Evolutionary conservation across 352 stramenopile genomes (phyloP).

Genomic region (Phytophthora melonis): DNA sequence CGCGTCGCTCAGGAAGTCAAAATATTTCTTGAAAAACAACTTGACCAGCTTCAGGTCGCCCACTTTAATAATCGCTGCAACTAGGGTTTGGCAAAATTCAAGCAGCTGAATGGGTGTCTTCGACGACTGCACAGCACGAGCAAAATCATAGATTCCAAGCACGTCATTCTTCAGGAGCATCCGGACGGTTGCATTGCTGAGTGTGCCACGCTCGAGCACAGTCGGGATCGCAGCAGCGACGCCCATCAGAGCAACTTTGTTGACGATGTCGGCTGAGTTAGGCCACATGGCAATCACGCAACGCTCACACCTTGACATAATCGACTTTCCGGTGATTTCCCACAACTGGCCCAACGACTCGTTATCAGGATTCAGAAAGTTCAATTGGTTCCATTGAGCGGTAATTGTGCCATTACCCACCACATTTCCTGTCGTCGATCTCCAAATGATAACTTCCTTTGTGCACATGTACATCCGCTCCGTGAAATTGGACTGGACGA

Average conservation of each 20-base stretch:
- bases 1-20: slow-evolving; percentile 8
- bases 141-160: slow-evolving; percentile 11
- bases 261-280: slow-evolving; percentile 2
- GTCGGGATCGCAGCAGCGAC: slow-evolving; percentile 1
- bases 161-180: slow-evolving; percentile 6
- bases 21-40: slow-evolving; percentile 25
- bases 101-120: background rate
- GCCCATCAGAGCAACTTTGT: slow-evolving; percentile 4
- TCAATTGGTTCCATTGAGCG: background rate
- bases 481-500: background rate
- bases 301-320: background rate
- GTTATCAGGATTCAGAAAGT: slow-evolving; percentile 22
- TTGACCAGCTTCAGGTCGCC: slow-evolving; percentile 2
- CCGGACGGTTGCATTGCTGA: slow-evolving; percentile 4
- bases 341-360: slow-evolving; percentile 7
- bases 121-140: background rate
- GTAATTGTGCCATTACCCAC: background rate
- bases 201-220: background rate
- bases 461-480: background rate
- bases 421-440: slow-evolving; percentile 3
- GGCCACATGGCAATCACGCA: slow-evolving; percentile 19
- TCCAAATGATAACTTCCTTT: slow-evolving; percentile 8
- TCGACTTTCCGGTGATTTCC: background rate
- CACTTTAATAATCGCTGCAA: background rate
- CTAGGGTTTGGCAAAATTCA: slow-evolving; percentile 12